These are phyloP conservation scores for Lasiosphaeria hispida DNA, from an alignment of 495 filamentous ascomycete genomes.

Conservation along the genomic window DNA sequence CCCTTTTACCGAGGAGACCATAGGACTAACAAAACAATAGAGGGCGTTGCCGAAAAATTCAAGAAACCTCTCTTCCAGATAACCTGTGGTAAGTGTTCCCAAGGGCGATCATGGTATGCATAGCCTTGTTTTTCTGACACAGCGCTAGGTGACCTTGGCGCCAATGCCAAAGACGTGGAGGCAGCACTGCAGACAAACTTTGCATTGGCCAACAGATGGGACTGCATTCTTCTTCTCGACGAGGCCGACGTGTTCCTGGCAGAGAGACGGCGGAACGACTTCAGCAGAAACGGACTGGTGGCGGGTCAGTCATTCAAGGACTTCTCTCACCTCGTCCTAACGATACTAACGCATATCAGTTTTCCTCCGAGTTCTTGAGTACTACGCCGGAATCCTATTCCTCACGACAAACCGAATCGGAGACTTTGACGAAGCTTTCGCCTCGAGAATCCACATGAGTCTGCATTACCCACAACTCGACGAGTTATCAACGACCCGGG, in stretches of 20 bases:
- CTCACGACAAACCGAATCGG: constrained; percentile 42
- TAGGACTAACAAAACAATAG: constrained; percentile 10
- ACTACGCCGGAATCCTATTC: constrained; percentile 48
- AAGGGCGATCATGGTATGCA: no score
- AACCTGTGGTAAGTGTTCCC: constrained; percentile 24
- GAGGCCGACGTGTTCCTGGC: constrained; percentile 58
- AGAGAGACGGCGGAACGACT: constrained; percentile 34
- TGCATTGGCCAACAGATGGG: constrained; percentile 40
- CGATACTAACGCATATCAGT: constrained; percentile 43
- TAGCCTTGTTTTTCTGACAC: not conserved
- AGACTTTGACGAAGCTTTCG: constrained; percentile 48
- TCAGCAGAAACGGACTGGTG: constrained; percentile 50
- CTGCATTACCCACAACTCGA: constrained; percentile 39
- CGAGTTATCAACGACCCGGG: not conserved
- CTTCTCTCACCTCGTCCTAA: constrained; percentile 49
- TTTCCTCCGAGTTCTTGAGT: constrained; percentile 49
- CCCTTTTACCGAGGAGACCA: not conserved
- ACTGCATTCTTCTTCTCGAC: constrained; percentile 52
- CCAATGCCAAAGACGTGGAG: constrained; percentile 36
- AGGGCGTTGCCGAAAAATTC: constrained; percentile 28
- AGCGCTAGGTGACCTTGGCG: constrained; percentile 37
- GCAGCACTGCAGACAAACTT: constrained; percentile 37
- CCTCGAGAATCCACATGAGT: constrained; percentile 46
- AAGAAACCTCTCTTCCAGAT: constrained; percentile 30
- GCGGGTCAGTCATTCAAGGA: constrained; percentile 37